Conservation (phyloP, 768 basidiomycete genomes). For the Gloeopeniophorella convolvens region DNA sequence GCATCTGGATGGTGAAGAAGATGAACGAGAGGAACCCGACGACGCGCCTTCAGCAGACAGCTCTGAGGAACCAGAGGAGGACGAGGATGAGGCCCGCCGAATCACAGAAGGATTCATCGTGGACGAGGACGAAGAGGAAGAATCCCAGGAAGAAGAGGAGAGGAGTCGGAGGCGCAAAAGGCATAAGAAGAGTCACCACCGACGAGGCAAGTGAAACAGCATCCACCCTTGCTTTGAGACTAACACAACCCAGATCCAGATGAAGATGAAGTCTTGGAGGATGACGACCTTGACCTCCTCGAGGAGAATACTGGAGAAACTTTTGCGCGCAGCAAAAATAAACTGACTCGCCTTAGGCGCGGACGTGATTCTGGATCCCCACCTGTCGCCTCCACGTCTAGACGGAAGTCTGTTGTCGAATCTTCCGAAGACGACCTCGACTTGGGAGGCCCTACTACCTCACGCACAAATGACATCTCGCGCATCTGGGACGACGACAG, state of each 20-base stretch:
- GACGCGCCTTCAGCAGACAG: constrained; percentile 69
- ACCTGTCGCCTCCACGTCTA: constrained; percentile 54
- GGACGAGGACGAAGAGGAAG: constrained; percentile 83
- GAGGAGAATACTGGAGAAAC: constrained; percentile 81
- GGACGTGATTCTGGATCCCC: constrained; percentile 68
- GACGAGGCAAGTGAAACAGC: constrained; percentile 40
- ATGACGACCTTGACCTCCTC: constrained; percentile 77
- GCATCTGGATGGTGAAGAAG: constrained; percentile 39
- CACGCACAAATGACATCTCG: constrained; percentile 53
- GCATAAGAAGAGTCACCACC: constrained; percentile 62
- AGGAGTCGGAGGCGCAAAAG: constrained; percentile 55
- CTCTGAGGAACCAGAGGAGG: constrained; percentile 86
- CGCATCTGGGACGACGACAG: constrained; percentile 83
- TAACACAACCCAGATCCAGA: constrained; percentile 41
- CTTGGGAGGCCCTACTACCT: constrained; percentile 44
- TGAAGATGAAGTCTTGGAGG: constrained; percentile 66
- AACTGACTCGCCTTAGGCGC: constrained; percentile 69
- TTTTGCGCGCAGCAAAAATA: constrained; percentile 49
- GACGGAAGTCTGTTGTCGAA: constrained; percentile 51
- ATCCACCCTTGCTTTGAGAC: constrained; percentile 12
- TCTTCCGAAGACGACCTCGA: constrained; percentile 76
- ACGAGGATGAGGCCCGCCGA: constrained; percentile 76
- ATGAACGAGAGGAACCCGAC: constrained; percentile 50
- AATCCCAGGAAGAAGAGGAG: constrained; percentile 54
- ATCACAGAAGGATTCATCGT: constrained; percentile 91